Evolutionary conservation across 2,329 filamentous ascomycete genomes (phyloP).

Genomic region (Aspergillus sp.): DNA sequence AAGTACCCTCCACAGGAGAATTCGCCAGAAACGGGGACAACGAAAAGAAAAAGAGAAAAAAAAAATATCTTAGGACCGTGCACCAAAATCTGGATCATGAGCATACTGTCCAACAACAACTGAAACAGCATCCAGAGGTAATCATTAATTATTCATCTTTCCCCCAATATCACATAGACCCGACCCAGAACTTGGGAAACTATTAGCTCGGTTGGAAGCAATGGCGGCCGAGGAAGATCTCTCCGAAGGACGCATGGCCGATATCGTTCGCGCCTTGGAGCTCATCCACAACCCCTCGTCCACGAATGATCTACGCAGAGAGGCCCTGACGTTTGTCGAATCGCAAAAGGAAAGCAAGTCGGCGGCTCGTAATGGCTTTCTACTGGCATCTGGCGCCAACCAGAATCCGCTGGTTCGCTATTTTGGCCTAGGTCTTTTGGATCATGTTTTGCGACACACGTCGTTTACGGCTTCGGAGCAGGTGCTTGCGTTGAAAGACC

Average conservation of each 20-base stretch:
- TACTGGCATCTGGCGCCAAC: constrained; percentile 70
- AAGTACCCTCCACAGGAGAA: too few relatives aligned
- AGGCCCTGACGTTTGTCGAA: constrained; percentile 85
- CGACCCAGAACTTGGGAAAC: background rate
- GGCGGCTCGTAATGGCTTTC: constrained; percentile 82
- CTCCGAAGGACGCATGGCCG: constrained; percentile 39
- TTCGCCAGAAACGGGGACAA: background rate
- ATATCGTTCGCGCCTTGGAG: constrained; percentile 79
- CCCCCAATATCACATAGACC: background rate
- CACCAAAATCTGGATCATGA: constrained; percentile 13
- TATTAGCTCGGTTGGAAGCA: constrained; percentile 1
- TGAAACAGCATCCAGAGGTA: constrained; percentile 8
- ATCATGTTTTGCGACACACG: constrained; percentile 82
- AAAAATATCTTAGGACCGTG: background rate
- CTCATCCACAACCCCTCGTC: constrained; percentile 82
- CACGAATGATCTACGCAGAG: constrained; percentile 74
- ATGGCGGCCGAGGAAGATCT: constrained; percentile 39
- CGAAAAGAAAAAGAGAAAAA: constrained; percentile 1
- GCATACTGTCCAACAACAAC: constrained; percentile 10
- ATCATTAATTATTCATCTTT: constrained; percentile 2
- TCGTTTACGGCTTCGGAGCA: constrained; percentile 71
- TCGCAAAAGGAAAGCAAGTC: constrained; percentile 74
- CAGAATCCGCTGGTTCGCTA: constrained; percentile 84
- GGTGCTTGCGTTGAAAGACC: constrained; percentile 66
- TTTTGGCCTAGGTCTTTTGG: constrained; percentile 88